Evolutionary conservation across 768 basidiomycete genomes (phyloP), one percentile per base, ranked within the genome.

Genomic region (Leccinum truebloodii): DNA sequence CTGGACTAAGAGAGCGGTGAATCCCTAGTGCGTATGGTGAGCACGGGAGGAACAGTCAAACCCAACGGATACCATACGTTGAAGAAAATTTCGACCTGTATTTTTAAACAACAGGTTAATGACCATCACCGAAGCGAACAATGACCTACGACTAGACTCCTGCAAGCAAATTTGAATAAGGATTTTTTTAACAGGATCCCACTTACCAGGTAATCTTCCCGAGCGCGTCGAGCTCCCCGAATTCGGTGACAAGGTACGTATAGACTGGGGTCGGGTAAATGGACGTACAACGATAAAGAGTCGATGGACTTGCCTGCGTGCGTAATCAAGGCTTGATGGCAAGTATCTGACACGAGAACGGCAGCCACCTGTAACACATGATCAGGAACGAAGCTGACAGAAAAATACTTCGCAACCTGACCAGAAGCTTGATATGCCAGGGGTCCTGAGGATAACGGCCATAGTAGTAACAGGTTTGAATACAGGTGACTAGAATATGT

Each of bases 391-490:
- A 22, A 6, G 28, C 24, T 4, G 59, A 52, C 16, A 18, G 20
- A 24, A 12, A 26, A 5, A 13, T 35, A 2, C 22, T 9, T 13
- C n/a, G 34, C 32, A 3, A 22, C 70, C 79, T 62, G 61, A 85
- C 85, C 50, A 86, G 68, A 13, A 71, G 54, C 63, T 81, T 83
- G 61, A 81, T 76, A 7, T 77, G 71, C 84, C 83, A 85, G 26
- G 73, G 69, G 69, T 86, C 85, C 35, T 73, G 75, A 58, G 82
- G 80, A 66, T 86, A 75, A 1, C 59, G 79, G 16, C 72, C 74
- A 55, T 73, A 86, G 67, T 86, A 86, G 63, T 81, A 86, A 77
- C 78, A 85, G 1, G 80, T 77, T 69, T 87, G 86, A 14, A 86
- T 75, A 58, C 77, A 75, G 13, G 85, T 85, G n/a, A 86, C 86